Evolutionary conservation across 352 stramenopile species (phyloP), one percentile per base, ranked within the genome.

Genomic region (Blastocystis sp.): DNA sequence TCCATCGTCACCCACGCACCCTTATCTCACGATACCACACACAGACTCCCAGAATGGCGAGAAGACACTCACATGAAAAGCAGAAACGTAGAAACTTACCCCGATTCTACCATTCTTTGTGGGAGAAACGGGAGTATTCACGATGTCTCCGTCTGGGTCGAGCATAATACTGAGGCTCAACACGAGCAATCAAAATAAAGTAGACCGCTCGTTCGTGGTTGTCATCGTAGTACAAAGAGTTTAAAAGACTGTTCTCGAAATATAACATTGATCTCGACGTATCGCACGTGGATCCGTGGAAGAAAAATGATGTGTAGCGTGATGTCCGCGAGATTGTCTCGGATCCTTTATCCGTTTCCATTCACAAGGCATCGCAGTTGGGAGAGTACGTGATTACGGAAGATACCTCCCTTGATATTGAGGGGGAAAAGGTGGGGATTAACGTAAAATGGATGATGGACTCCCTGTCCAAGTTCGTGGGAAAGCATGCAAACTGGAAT

Each of bases 381-480:
- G 74, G 74, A 21, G 74, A 84, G 45, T 84, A 69, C 69, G 74
- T 84, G 3, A 84, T 84, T 48, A 68, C 57, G 28, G 74, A 84
- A 34, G 74, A 84, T 34, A 84, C 74, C 3, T 84, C 74, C 19
- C 61, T 84, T 2, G 74, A 84, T 69, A 64, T 84, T 9, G 74
- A 84, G 43, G 74, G 74, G 54, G 74, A 84, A 57, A 11, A 68
- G 48, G 74, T 84, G 38, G 74, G 74, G 11, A 64, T 84, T 19
- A 84, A 84, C 45, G 74, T 84, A 19, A 84, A 84, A 21, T 84
- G 74, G 74, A 84, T 84, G 74, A 68, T 84, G 74, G 52, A 69
- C 34, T 61, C 57, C 57, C 60, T 84, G 6, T 34, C 74, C 34
- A 68, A 62, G 6, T 84, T 57, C 66, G 61, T 84, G 24, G 74